Conservation (phyloP, 169 alveolate genomes). For the Cryptosporidium meleagridis region DNA sequence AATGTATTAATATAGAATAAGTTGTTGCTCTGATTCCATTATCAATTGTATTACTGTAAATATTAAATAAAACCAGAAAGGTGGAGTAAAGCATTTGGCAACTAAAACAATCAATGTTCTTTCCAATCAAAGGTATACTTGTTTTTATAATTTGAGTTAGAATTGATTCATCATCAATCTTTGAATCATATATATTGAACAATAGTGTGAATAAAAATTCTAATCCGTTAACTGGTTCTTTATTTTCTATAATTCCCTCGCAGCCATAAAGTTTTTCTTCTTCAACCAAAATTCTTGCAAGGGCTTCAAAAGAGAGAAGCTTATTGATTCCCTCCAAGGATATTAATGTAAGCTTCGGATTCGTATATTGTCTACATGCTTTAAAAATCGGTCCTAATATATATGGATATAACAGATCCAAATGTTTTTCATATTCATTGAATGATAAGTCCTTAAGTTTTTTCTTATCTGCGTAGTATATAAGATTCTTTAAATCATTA, state of each 20-base stretch:
- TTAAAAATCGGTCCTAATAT: constrained; percentile 43
- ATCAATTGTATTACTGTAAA: constrained; percentile 42
- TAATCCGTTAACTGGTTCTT: background rate
- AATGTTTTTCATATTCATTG: constrained; percentile 10
- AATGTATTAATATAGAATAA: constrained; percentile 19
- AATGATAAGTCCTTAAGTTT: constrained; percentile 10
- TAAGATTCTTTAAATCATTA: constrained; percentile 8
- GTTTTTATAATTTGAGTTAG: constrained; percentile 6
- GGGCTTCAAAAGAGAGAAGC: constrained; percentile 21
- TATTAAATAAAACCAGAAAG: constrained; percentile 18
- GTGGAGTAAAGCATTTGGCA: constrained; percentile 20
- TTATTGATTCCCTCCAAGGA: constrained; percentile 60
- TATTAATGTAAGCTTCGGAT: constrained; percentile 12
- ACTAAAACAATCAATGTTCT: constrained; percentile 10
- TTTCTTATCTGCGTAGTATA: constrained; percentile 29
- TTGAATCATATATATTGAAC: constrained; percentile 16
- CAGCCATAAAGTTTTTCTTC: constrained; percentile 35
- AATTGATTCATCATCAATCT: constrained; percentile 22
- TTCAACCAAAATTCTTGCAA: constrained; percentile 2
- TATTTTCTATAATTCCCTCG: background rate
- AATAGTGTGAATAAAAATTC: constrained; percentile 26
- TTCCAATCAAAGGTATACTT: constrained; percentile 6
- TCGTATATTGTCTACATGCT: constrained; percentile 39
- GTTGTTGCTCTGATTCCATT: constrained; percentile 38
- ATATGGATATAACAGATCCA: constrained; percentile 37